Base-by-base conservation (phyloP, 208 protist genomes). In the Trypanosoma congolense region DNA sequence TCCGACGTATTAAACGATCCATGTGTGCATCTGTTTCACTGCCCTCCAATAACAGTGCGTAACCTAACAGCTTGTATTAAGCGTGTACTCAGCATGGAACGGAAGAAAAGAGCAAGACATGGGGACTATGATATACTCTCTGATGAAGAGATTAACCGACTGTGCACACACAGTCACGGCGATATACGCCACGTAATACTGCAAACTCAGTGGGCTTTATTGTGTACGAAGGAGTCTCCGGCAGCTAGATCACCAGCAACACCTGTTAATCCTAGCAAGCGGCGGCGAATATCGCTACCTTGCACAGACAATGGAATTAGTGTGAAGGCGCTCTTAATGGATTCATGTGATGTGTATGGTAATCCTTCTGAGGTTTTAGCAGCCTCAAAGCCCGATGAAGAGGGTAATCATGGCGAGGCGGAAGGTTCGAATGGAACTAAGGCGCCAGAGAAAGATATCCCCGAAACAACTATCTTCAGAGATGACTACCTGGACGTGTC, bases 161-260 rank as follows among this genome's bases (percentile, higher is more conserved):
- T 93, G 28, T 67, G 58, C 19, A 70, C 70, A 22, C 48, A 70
- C 14, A 77, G 72, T 30, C 74, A 90, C 50, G 87, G 87, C 8
- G 87, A 93, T 59, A 79, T 93, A 22, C 77, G 87, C 8, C 87
- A 93, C 53, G 81, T 80, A 2, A 66, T 93, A 4, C 60, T 90
- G 6, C 87, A 93, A 61, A 24, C 80, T 14, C 75, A 91, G 50
- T 93, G 77, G 77, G 40, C 29, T 16, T 26, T 67, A n/a, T 54
- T 88, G 0, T 12, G 14, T 16, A 50, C n/a, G 22, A 47, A 4
- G 5, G 10, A 24, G 6, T 12, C 6, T 38, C 6, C 12, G 12
- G 33, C 33, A 12, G 33, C 9, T 38, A 12, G 12, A 38, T 6
- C 6, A 12, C 33, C 6, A 12, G 12, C 6, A 12, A 12, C 12